These are phyloP conservation scores for Glomus cerebriforme DNA, from an alignment of 192 early-diverging fungal species.

Conservation along the genomic window DNA sequence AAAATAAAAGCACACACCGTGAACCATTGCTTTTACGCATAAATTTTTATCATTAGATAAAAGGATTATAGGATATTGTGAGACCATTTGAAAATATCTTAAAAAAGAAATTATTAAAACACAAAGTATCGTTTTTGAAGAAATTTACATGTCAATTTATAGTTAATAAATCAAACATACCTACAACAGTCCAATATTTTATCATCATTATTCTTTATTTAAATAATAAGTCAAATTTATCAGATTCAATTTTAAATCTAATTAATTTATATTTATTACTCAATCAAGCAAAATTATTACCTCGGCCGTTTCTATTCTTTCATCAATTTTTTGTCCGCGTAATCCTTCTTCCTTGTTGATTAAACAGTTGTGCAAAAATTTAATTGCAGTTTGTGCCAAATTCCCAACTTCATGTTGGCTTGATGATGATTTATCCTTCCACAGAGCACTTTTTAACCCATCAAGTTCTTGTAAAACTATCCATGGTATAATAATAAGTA, in stretches of 20 bases:
- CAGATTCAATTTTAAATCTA: background rate
- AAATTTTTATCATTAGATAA: constrained; percentile 63
- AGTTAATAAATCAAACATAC: constrained; percentile 31
- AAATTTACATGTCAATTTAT: background rate
- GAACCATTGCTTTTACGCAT: constrained; percentile 58
- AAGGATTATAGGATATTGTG: constrained; percentile 38
- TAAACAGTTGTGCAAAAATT: constrained; percentile 50
- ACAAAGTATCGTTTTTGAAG: background rate
- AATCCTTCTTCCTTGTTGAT: constrained; percentile 35
- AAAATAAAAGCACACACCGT: constrained; percentile 28
- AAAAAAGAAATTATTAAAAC: background rate
- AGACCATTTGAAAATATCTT: constrained; percentile 35
- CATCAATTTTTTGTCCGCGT: constrained; percentile 54
- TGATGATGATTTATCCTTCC: constrained; percentile 19
- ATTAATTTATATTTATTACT: background rate
- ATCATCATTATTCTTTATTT: constrained; percentile 55
- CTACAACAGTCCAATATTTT: constrained; percentile 61
- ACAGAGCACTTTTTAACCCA: constrained; percentile 44
- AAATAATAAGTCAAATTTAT: background rate
- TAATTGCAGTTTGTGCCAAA: constrained; percentile 52
- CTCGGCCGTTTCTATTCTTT: constrained; percentile 38
- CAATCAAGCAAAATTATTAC: background rate
- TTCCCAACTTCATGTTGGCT: constrained; percentile 34
- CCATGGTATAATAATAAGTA: constrained; percentile 60
- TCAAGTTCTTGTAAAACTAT: constrained; percentile 60